Evolutionary conservation across 495 filamentous ascomycete genomes (phyloP), one percentile per base, ranked within the genome.

Genomic region (Penicillium steckii): DNA sequence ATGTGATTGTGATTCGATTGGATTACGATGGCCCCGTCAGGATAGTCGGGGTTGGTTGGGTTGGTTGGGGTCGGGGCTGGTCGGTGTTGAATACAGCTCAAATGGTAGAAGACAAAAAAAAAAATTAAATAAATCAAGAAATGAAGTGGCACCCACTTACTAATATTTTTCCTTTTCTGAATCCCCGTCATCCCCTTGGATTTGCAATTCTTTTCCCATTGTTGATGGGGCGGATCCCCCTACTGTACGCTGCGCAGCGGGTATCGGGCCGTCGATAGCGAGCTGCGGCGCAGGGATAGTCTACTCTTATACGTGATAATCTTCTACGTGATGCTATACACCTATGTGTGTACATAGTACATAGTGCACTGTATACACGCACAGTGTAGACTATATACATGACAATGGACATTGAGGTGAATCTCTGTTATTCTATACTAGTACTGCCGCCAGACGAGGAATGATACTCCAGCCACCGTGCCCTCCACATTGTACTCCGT

Each of bases 201-300:
- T 24, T 35, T 29, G 22, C 33, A 35, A 8, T 32, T 24, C 3
- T n/a, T 25, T 9, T 35, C 26, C 29, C 18, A 25, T 50, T 42
- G 29, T 32, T 13, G 25, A 17, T 9, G 3, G 15, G 49, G 29
- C 18, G 50, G 32, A 43, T 48, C 50, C 44, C 40, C 44, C 55
- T 61, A 58, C 62, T 65, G 59, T 65, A 62, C 24, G 58, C 55
- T 65, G 63, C 53, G 57, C 63, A 61, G 63, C 63, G 63, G 63
- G 63, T 66, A 64, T 66, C 63, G 63, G 63, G 57, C 63, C 63
- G 63, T 66, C 63, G 63, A 66, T 66, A 66, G 63, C 52, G 60
- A 62, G 48, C 60, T 60, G 59, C 59, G 56, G 53, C 53, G 56
- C 63, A 66, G 63, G 63, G 60, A 64, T 66, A 59, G 48, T 42